Evolutionary conservation across 2,329 filamentous ascomycete species (phyloP), one percentile per base, ranked within the genome.

Genomic region (Decorospora gaudefroyi): DNA sequence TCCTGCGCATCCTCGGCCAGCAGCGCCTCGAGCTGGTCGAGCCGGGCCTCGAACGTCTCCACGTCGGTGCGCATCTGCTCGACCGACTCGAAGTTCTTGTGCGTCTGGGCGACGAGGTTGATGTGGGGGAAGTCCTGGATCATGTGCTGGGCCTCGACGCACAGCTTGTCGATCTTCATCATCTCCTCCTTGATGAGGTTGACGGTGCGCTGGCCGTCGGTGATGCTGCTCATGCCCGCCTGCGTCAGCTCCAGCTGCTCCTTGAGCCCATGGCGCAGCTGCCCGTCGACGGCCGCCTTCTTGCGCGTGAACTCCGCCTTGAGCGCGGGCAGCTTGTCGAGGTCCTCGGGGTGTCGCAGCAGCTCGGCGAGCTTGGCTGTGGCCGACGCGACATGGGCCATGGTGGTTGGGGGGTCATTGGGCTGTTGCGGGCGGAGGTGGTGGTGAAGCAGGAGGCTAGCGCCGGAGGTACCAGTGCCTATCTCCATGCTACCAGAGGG

Each of bases 91-190:
- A 99, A 99, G 74, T 99, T 96, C 53, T 92, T 83, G 73, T 99
- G 93, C 56, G 95, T 93, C 72, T 96, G 89, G 42, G 92, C 92
- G 41, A 95, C 88, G 49, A 89, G 76, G 70, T 95, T 93, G 77
- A 95, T 93, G 66, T 90, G 89, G 23, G 87, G 86, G 72, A 99
- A 97, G 76, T 99, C 93, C 65, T 88, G 85, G 64, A 99, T 96
- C 84, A 96, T 96, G 68, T 89, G 90, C 76, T 97, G 92, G 41
- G 91, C 91, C 73, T 99, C 95, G 53, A 91, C 90, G 75, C 93
- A 99, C 54, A 99, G 82, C 74, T 89, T 90, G 76, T 99, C 93
- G 64, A 99, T 97, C 74, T 92, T 95, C 78, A 95, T 90, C 83
- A 99, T 93, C 76, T 99, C 93, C 57, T 97, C 92, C 72, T 95